Evolutionary conservation across 306 rosid species (phyloP).

Genomic region (Fragaria ananassa): DNA sequence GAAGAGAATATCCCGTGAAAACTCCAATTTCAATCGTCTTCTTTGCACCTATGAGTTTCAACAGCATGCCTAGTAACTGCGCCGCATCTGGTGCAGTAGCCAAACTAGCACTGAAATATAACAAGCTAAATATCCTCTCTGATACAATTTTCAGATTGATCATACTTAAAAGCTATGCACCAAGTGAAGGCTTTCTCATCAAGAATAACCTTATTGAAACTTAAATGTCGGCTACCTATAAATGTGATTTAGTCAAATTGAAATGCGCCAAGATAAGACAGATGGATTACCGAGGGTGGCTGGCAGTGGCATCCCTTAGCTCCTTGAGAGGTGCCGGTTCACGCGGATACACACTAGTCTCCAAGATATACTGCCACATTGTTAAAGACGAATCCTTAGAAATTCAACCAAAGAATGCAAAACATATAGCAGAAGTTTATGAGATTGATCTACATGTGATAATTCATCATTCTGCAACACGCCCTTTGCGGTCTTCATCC

Average conservation of each 20-base stretch:
- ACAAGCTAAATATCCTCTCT: not conserved
- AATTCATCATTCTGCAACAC: slow-evolving; percentile 45
- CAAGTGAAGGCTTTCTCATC: not conserved
- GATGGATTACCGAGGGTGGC: slow-evolving; percentile 36
- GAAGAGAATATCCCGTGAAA: slow-evolving; percentile 64
- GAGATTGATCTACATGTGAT: slow-evolving; percentile 3
- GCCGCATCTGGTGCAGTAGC: slow-evolving; percentile 48
- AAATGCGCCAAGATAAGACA: not conserved
- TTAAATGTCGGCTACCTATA: not conserved
- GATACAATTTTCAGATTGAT: not conserved
- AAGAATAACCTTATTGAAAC: not conserved
- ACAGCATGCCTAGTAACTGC: slow-evolving; percentile 40
- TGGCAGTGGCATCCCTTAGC: slow-evolving; percentile 36
- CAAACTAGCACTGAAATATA: slow-evolving; percentile 29
- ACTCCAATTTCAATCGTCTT: slow-evolving; percentile 61
- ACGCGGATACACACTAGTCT: slow-evolving; percentile 61
- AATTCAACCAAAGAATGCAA: too few species aligned
- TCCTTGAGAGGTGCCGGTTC: slow-evolving; percentile 53
- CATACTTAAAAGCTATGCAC: not conserved
- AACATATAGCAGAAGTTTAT: not conserved
- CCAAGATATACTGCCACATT: slow-evolving; percentile 48
- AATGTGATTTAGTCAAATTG: not conserved
- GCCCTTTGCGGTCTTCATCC: not conserved
- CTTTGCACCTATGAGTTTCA: slow-evolving; percentile 46
- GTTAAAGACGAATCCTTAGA: not conserved